These are phyloP conservation scores for Amaranthus cruentus DNA, from an alignment of 148 eudicot genomes.

Conservation along the genomic window DNA sequence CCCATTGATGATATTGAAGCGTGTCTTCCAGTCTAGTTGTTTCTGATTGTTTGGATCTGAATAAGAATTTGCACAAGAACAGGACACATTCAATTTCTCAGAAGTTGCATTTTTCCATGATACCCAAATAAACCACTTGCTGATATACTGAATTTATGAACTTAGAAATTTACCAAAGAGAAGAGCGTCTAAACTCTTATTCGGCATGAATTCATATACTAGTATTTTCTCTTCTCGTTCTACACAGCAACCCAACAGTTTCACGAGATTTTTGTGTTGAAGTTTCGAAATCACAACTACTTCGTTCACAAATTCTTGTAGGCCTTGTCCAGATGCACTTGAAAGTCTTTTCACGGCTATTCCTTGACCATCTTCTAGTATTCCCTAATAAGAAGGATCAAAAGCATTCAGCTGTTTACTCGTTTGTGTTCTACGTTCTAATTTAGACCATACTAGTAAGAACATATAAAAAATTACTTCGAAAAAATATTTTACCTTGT, in stretches of 20 bases:
- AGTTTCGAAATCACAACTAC: constrained; percentile 41
- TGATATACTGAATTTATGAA: background rate
- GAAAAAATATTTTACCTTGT: constrained; percentile 23
- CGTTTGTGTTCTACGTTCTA: too few relatives aligned
- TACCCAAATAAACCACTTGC: too few relatives aligned
- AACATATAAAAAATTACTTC: too few relatives aligned
- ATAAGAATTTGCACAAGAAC: too few relatives aligned
- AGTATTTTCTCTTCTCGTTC: constrained; percentile 35
- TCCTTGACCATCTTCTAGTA: constrained; percentile 25
- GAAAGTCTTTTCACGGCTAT: constrained; percentile 41
- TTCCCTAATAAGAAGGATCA: constrained; percentile 23
- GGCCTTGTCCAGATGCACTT: constrained; percentile 32
- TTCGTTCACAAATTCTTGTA: constrained; percentile 40
- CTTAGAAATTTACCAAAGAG: constrained; percentile 28
- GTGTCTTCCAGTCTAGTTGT: constrained; percentile 29
- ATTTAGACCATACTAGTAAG: background rate
- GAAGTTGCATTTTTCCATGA: too few relatives aligned
- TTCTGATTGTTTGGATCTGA: constrained; percentile 9
- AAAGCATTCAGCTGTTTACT: too few relatives aligned
- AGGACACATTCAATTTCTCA: too few relatives aligned
- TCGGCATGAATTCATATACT: constrained; percentile 46
- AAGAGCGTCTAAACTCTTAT: constrained; percentile 36
- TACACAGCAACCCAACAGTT: constrained; percentile 37
- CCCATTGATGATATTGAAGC: constrained; percentile 29
- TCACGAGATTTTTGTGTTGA: constrained; percentile 48